These are phyloP conservation scores for Didymella keratinophila DNA, from an alignment of 2,329 filamentous ascomycete species.

Conservation along the genomic window DNA sequence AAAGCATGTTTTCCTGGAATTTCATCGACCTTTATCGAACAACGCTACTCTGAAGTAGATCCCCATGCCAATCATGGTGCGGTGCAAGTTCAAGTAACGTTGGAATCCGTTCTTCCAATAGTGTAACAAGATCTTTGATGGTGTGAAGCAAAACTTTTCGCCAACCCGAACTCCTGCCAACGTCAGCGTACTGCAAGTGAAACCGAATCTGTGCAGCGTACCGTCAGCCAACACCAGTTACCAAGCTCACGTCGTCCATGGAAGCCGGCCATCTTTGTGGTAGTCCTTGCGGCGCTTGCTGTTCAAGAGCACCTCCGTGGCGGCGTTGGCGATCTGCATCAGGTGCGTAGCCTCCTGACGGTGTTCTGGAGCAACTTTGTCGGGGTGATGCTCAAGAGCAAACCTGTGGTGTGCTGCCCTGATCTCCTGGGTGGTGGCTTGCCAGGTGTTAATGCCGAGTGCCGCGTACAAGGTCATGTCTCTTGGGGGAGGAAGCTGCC, in stretches of 20 bases:
- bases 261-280: conserved; percentile 23
- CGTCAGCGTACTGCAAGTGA: not conserved
- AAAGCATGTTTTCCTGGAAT: not conserved
- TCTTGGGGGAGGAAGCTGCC: conserved; percentile 10
- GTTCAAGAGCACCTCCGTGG: conserved; percentile 35
- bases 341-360: conserved; percentile 23
- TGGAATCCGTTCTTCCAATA: not conserved
- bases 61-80: conserved; percentile 1
- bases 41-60: conserved; percentile 4
- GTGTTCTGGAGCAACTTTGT: conserved; percentile 26
- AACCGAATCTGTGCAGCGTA: not conserved
- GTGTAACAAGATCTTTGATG: not conserved
- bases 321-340: conserved; percentile 40
- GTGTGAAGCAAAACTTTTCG: conserved; percentile 6
- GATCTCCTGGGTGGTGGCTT: conserved; percentile 23
- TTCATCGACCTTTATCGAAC: not conserved
- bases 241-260: conserved; percentile 15
- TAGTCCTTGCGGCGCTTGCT: conserved; percentile 20
- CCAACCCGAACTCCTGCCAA: not conserved
- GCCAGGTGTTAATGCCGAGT: conserved; percentile 27
- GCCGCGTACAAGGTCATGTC: conserved; percentile 30
- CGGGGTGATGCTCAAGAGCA: conserved; percentile 31
- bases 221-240: not conserved
- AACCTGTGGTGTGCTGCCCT: conserved; percentile 27
- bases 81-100: conserved; percentile 1